Conservation (phyloP, 2,329 filamentous ascomycete species). For the Ceratocystis eucalypticola region DNA sequence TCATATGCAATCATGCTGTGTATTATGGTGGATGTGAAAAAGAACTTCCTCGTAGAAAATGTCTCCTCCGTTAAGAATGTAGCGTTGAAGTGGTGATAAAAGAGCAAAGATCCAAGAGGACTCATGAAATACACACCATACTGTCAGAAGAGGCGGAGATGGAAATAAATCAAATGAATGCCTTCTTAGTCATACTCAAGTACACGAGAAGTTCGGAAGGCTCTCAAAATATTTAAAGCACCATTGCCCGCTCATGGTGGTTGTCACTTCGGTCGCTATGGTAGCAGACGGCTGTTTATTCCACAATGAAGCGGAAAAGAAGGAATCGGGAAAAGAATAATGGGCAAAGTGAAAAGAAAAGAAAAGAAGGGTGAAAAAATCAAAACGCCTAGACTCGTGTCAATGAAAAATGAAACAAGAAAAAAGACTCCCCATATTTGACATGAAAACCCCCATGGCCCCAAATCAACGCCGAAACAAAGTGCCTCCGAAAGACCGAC, state of each 20-base stretch:
- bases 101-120: neutral
- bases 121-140: neutral
- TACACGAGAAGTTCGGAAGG: neutral
- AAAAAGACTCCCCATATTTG: neutral
- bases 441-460: neutral
- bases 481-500: neutral
- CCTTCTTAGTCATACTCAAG: neutral
- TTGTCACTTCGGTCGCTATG: too few relatives aligned
- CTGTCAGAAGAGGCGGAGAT: neutral
- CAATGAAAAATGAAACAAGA: neutral
- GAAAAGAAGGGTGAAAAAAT: neutral
- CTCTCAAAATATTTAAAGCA: too few relatives aligned
- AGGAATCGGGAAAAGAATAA: neutral
- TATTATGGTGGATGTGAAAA: neutral
- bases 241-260: too few relatives aligned
- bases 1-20: neutral
- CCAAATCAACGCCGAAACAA: slow-evolving; percentile 7
- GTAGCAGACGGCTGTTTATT: neutral
- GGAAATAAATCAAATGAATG: neutral
- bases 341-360: neutral
- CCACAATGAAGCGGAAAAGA: neutral
- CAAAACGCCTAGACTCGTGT: neutral
- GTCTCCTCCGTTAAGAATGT: neutral
- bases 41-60: neutral
- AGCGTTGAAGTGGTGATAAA: neutral